Percentiles rank a stretch among this genome's conserved stretches.
phyloP scores from a whole-genome alignment of 306 rosid species.

The Vicia faba region DNA sequence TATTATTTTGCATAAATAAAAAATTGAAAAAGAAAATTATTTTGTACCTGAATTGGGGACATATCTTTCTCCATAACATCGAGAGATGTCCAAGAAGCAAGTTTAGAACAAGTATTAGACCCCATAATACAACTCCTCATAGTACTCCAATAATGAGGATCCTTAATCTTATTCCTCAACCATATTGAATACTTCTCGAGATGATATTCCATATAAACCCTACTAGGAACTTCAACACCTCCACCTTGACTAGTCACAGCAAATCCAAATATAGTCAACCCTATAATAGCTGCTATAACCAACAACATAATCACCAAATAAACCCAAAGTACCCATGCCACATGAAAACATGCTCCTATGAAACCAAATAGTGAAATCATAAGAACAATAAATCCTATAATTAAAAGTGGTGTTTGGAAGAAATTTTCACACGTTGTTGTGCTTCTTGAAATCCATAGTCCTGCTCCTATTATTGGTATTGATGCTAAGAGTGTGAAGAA shows the following conservation, averaged over 20 bases:
- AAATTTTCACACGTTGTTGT: constrained; percentile 74
- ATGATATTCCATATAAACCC: constrained; percentile 65
- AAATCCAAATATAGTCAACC: constrained; percentile 71
- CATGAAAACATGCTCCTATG: constrained; percentile 87
- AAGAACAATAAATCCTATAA: constrained; percentile 73
- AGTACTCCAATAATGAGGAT: constrained; percentile 64
- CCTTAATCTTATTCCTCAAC: constrained; percentile 61
- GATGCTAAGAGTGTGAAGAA: constrained; percentile 77
- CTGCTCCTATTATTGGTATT: constrained; percentile 87
- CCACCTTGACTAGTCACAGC: constrained; percentile 69
- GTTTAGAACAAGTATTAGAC: constrained; percentile 70
- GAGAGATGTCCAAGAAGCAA: constrained; percentile 62
- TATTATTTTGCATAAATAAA: too few species aligned
- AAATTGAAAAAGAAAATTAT: neutral
- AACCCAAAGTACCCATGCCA: constrained; percentile 83
- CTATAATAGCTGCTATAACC: constrained; percentile 57
- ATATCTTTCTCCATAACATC: constrained; percentile 66
- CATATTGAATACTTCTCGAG: constrained; percentile 71
- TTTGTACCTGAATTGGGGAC: constrained; percentile 74
- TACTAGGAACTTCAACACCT: constrained; percentile 68
- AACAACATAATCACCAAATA: constrained; percentile 78
- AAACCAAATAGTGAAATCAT: constrained; percentile 79
- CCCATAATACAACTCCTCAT: constrained; percentile 74
- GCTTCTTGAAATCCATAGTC: constrained; percentile 84
- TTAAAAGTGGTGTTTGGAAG: constrained; percentile 76